Percentiles rank a stretch among this genome's conserved stretches.
Conservation (phyloP, 116 monocot genomes). For the Trichopus zeylanicus region DNA sequence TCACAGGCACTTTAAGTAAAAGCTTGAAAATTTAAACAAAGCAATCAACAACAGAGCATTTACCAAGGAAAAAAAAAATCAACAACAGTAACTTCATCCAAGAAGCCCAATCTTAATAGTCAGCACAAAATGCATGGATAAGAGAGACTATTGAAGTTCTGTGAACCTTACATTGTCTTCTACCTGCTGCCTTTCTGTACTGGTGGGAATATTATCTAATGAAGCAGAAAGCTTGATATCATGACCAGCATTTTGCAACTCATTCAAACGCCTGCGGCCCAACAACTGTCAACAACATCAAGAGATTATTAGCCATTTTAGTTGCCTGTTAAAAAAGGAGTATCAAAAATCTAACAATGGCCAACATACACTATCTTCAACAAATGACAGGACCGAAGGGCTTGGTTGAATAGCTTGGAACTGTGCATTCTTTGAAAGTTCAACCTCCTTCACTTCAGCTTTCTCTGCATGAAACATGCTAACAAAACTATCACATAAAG, state of each 20-base stretch:
- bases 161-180: slow-evolving; percentile 77
- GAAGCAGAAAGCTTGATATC: slow-evolving; percentile 80
- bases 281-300: slow-evolving; percentile 51
- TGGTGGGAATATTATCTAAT: slow-evolving; percentile 72
- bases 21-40: too few relatives aligned
- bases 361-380: slow-evolving; percentile 83
- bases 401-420: slow-evolving; percentile 92
- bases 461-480: slow-evolving; percentile 26
- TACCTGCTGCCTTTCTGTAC: slow-evolving; percentile 66
- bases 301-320: slow-evolving; percentile 4
- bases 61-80: too few relatives aligned
- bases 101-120: neutral
- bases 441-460: slow-evolving; percentile 39
- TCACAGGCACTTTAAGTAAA: too few relatives aligned
- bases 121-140: neutral
- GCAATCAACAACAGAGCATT: too few relatives aligned
- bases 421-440: slow-evolving; percentile 80
- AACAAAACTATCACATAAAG: slow-evolving; percentile 4
- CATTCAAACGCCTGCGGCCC: slow-evolving; percentile 82
- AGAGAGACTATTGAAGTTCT: neutral
- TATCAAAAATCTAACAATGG: too few relatives aligned
- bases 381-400: slow-evolving; percentile 81
- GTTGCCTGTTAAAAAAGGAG: neutral
- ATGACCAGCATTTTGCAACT: slow-evolving; percentile 78
- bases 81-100: too few relatives aligned